A percentile compares a stretch with the other conserved stretches of the same genome.
phyloP scores from a whole-genome alignment of 192 early-diverging fungal genomes.

The Martensiomyces pterosporus region DNA sequence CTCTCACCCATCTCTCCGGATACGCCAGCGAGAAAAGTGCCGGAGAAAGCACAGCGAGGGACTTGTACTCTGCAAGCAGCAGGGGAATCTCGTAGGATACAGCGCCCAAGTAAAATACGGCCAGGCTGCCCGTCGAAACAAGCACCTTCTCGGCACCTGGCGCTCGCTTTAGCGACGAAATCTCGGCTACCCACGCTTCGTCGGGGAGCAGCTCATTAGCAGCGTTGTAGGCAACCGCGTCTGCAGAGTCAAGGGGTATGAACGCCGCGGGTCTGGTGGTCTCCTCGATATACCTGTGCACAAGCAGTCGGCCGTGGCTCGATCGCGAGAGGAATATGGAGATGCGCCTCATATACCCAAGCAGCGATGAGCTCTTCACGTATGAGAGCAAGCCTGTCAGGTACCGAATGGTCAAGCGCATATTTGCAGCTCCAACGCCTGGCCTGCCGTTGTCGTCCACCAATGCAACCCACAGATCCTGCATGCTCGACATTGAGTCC shows the following conservation, averaged over 20 bases:
- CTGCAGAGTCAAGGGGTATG: conserved; percentile 10
- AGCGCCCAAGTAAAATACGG: conserved; percentile 37
- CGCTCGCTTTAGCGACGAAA: conserved; percentile 9
- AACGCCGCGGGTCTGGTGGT: conserved; percentile 16
- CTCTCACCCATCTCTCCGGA: conserved; percentile 40
- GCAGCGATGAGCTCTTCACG: conserved; percentile 24
- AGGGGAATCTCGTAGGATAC: conserved; percentile 37
- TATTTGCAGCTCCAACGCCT: conserved; percentile 3
- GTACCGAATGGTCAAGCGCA: conserved; percentile 34
- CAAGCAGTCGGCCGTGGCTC: conserved; percentile 21
- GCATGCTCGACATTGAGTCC: conserved; percentile 20
- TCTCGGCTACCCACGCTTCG: conserved; percentile 35
- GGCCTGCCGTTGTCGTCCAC: conserved; percentile 2
- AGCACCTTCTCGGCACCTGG: conserved; percentile 4
- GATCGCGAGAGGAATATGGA: conserved; percentile 45
- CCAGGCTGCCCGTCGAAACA: conserved; percentile 27
- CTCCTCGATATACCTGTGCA: conserved; percentile 23
- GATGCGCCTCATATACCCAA: conserved; percentile 29
- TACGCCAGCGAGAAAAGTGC: conserved; percentile 35
- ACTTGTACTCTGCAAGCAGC: conserved; percentile 13
- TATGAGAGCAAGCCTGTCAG: conserved; percentile 21
- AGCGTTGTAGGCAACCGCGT: conserved; percentile 8
- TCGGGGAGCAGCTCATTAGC: conserved; percentile 5
- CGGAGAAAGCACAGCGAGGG: conserved; percentile 23
- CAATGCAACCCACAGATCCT: conserved; percentile 37